Evolutionary conservation across 352 stramenopile genomes (phyloP).

Genomic region (Phytophthora multivora): DNA sequence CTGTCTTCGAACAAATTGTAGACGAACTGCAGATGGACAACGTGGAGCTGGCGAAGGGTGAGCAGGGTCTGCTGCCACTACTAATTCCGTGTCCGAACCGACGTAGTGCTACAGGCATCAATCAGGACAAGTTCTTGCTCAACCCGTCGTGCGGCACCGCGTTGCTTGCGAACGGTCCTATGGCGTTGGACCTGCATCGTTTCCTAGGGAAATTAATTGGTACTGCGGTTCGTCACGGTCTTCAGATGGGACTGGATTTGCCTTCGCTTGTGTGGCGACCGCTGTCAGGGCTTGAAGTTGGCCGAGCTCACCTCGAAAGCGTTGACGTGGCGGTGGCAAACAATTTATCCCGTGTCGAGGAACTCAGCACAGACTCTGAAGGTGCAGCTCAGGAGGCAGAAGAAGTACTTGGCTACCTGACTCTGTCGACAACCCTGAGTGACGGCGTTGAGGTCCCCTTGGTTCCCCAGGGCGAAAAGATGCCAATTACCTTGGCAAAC

Average conservation of each 20-base stretch:
- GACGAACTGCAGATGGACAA: constrained; percentile 94
- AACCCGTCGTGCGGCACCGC: constrained; percentile 85
- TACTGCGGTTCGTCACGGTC: constrained; percentile 94
- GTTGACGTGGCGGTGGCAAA: constrained; percentile 79
- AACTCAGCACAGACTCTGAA: constrained; percentile 39
- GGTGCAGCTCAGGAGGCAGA: constrained; percentile 34
- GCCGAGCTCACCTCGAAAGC: constrained; percentile 74
- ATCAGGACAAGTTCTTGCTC: constrained; percentile 93
- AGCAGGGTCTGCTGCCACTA: constrained; percentile 86
- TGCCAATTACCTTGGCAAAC: constrained; percentile 69
- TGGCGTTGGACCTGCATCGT: constrained; percentile 93
- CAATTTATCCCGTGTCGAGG: constrained; percentile 69
- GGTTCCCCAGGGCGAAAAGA: constrained; percentile 68
- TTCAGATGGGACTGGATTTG: constrained; percentile 94
- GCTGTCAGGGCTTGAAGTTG: constrained; percentile 80
- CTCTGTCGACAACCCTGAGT: constrained; percentile 78
- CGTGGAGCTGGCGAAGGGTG: constrained; percentile 83
- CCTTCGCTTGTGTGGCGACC: constrained; percentile 88
- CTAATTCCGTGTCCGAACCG: constrained; percentile 91
- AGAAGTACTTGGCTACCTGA: constrained; percentile 74
- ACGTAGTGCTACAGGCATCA: constrained; percentile 81
- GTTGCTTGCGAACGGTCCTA: constrained; percentile 81
- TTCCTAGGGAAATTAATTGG: constrained; percentile 97
- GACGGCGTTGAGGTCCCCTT: constrained; percentile 79
- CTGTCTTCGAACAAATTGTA: constrained; percentile 97